Evolutionary conservation across 2,329 filamentous ascomycete genomes (phyloP).

Genomic region (Trichoderma sp.): DNA sequence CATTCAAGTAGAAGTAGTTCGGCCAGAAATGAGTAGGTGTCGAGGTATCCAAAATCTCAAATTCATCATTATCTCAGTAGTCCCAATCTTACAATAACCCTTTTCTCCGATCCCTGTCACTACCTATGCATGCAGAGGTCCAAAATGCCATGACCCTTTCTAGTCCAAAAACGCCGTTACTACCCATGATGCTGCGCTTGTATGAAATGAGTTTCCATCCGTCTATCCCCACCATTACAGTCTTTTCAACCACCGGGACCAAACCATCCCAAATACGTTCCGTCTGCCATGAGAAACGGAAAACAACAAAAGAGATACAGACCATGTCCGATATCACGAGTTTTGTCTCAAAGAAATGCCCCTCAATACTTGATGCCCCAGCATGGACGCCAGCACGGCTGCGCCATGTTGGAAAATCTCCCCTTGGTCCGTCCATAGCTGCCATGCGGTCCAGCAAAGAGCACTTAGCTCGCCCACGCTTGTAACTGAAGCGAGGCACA

Average conservation of each 20-base stretch:
- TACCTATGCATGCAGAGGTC: constrained; percentile 1
- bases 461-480: constrained; percentile 38
- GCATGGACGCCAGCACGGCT: constrained; percentile 36
- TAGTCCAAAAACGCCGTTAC: constrained; percentile 11
- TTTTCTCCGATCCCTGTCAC: neutral
- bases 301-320: neutral
- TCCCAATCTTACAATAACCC: neutral
- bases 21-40: neutral
- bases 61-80: neutral
- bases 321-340: neutral
- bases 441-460: constrained; percentile 39
- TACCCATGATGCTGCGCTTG: neutral
- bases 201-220: neutral
- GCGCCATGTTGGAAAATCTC: constrained; percentile 34
- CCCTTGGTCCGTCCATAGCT: constrained; percentile 34
- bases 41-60: neutral
- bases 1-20: neutral
- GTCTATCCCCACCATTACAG: neutral
- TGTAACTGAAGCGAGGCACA: constrained; percentile 33
- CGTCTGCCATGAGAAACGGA: neutral
- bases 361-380: constrained; percentile 34
- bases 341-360: constrained; percentile 1
- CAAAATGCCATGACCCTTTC: neutral
- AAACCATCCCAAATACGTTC: neutral
- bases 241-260: neutral